Evolutionary conservation across 345 rosid genomes (phyloP).

Genomic region (Syzygium grande): DNA sequence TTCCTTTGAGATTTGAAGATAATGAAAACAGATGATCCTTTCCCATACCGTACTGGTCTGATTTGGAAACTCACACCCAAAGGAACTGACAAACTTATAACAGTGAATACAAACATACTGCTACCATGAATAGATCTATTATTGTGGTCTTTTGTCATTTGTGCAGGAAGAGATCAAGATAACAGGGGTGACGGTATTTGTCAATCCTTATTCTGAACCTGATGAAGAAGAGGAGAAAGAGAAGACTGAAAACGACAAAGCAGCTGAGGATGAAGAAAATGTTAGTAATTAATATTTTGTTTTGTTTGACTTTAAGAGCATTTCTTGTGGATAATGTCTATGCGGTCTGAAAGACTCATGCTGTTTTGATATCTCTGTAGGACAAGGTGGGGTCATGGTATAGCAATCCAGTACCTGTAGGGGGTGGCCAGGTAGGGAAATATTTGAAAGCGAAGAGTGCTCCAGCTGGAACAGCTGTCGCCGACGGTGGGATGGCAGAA

Average conservation of each 20-base stretch:
- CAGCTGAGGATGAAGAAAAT: constrained; percentile 51
- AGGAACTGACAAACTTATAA: neutral
- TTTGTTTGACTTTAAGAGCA: neutral
- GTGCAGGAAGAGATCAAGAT: constrained; percentile 88
- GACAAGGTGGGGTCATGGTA: constrained; percentile 87
- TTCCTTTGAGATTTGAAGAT: neutral
- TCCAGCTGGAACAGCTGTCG: neutral
- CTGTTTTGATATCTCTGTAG: constrained; percentile 27
- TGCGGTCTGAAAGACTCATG: neutral
- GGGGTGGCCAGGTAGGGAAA: constrained; percentile 61
- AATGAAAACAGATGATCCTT: neutral
- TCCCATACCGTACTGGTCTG: neutral
- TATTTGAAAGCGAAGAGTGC: constrained; percentile 35
- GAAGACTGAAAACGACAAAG: constrained; percentile 47
- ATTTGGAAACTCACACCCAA: neutral
- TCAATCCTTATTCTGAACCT: constrained; percentile 76
- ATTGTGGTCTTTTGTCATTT: constrained; percentile 1
- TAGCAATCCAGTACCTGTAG: constrained; percentile 67
- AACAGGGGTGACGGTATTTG: constrained; percentile 56
- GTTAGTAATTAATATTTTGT: constrained; percentile 19
- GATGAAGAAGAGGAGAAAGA: constrained; percentile 79
- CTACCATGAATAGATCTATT: neutral
- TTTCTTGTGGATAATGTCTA: neutral
- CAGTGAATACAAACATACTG: neutral
- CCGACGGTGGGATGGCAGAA: constrained; percentile 1